Base-by-base conservation (phyloP, 495 filamentous ascomycete genomes). In the Sphaerosporella brunnea region DNA sequence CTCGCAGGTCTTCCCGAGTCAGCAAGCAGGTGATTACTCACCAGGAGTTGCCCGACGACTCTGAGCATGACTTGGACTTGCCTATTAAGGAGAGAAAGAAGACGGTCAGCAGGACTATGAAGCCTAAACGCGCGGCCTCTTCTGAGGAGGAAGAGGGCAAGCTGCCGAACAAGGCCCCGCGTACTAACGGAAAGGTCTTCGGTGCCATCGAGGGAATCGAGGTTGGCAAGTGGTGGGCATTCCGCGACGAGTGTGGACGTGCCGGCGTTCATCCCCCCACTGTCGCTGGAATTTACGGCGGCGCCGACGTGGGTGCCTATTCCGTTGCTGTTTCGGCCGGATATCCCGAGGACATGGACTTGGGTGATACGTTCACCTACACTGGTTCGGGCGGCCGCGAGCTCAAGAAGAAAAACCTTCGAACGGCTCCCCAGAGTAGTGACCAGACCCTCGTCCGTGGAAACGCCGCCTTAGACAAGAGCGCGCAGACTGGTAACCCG, bases 361-460 rank as follows among this genome's bases (percentile, higher is more conserved):
- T 56, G 24, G 60, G 60, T 10, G 63, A 60, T 32, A 53, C 43
- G 11, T 63, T 63, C 44, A 62, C 56, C 7, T 62, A 54, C 44
- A 63, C 60, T 18, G 60, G 60, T n/a, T 51, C 51, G 16, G 60
- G 60, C 8, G 60, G 60, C 2, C 53, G 60, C 16, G 55, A 62
- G 16, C 50, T 62, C 4, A 58, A 49, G 23, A 53, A 45, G 7
- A 63, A 62, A 49, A 62, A 63, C 18, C 40, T 62, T 15, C 50
- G 60, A 9, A 62, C 60, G 8, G 60, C 56, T 2, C 53, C 59
- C 5, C 60, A 63, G 24, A 50, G 43, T 18, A 50, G 39, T 2
- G 40, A 62, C 16, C 60, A 63, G 23, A 43, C 36, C 16, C 51
- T 63, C 23, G 30, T 23, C 3, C 47, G 53, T 0, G 47, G 49